Conservation (phyloP, 1,284 basidiomycete genomes). For the Pseudomicrostroma phylloplanum region DNA sequence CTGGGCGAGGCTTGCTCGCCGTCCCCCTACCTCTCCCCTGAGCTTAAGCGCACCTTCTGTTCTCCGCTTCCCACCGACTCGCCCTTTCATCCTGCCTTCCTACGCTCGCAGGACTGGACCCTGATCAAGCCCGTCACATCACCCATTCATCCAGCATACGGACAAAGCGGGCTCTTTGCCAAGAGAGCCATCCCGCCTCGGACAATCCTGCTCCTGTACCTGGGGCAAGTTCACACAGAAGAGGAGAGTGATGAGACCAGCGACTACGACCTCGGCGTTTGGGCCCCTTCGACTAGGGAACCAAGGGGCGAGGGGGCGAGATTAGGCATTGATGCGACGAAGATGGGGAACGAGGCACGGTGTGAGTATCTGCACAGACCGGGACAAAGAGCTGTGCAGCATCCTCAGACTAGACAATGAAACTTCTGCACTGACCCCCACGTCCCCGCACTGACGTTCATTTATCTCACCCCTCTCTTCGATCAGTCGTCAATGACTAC, state of each 20-base stretch:
- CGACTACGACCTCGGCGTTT: constrained; percentile 69
- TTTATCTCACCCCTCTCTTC: not conserved
- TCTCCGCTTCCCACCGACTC: not conserved
- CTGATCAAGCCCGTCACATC: not conserved
- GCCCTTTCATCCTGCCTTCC: not conserved
- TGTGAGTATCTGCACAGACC: constrained; percentile 13
- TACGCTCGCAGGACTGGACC: not conserved
- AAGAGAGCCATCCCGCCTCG: constrained; percentile 62
- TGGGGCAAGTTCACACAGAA: constrained; percentile 75
- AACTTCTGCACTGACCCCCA: not conserved
- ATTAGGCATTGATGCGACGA: constrained; percentile 63
- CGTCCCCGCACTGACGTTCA: constrained; percentile 1
- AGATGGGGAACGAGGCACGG: constrained; percentile 69
- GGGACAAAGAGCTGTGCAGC: too few relatives aligned
- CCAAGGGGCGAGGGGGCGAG: constrained; percentile 13
- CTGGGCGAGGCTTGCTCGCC: not conserved
- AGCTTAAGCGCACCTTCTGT: not conserved
- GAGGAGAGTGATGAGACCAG: constrained; percentile 58
- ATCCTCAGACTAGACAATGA: not conserved
- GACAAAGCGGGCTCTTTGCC: constrained; percentile 77
- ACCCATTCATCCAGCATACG: constrained; percentile 67
- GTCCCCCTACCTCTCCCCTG: not conserved
- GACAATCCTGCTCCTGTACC: constrained; percentile 70
- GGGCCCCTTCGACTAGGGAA: constrained; percentile 5
- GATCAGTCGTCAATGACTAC: constrained; percentile 38